A percentile compares a stretch with the other conserved stretches of the same genome.
Conservation (phyloP, 257 asterid genomes). For the Forsythia suspensa region DNA sequence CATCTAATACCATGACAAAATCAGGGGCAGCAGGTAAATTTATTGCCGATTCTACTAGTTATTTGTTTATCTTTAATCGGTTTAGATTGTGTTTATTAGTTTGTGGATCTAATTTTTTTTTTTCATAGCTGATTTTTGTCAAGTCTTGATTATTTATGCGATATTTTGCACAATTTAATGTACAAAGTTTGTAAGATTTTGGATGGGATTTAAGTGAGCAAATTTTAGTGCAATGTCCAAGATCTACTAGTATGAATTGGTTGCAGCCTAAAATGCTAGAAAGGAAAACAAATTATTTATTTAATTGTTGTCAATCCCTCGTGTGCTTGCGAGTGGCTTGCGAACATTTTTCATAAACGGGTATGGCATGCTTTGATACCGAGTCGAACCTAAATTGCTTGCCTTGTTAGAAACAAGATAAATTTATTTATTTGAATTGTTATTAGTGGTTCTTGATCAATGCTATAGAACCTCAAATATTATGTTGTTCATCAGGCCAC, state of each 20-base stretch:
- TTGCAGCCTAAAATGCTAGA: not conserved
- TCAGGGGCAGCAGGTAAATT: conserved; percentile 36
- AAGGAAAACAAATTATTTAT: not conserved
- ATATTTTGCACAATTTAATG: too few relatives aligned
- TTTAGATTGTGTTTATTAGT: not conserved
- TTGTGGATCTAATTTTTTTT: not conserved
- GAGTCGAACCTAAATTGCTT: not conserved
- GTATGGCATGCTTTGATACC: too few relatives aligned
- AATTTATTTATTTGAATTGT: not conserved
- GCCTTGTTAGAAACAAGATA: not conserved
- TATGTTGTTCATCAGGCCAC: conserved; percentile 43
- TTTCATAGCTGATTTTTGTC: not conserved
- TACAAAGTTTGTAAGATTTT: not conserved
- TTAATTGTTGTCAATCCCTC: not conserved
- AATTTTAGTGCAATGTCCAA: too few relatives aligned
- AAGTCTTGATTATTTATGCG: not conserved
- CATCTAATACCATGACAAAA: not conserved
- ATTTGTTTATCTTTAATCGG: not conserved
- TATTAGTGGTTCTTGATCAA: not conserved
- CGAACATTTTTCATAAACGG: too few relatives aligned
- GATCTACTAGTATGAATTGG: not conserved
- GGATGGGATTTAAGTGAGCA: not conserved
- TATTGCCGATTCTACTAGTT: not conserved
- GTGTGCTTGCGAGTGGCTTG: not conserved
- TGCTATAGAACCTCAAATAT: not conserved